Evolutionary conservation across 2,329 filamentous ascomycete genomes (phyloP).

Genomic region (Penicillium sp.): DNA sequence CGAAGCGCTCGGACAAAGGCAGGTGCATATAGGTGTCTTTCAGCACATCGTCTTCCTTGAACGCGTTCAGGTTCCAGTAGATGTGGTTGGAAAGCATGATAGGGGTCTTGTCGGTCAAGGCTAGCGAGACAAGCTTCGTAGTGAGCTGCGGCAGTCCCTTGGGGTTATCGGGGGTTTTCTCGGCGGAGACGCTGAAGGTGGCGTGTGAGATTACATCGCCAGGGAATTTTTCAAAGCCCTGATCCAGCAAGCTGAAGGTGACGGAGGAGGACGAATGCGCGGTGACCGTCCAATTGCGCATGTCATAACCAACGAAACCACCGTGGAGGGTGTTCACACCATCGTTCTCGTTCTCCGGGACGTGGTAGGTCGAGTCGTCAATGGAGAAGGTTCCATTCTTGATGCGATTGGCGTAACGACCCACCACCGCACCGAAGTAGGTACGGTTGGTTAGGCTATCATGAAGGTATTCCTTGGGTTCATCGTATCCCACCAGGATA

Average conservation of each 20-base stretch:
- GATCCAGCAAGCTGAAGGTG: conserved; percentile 45
- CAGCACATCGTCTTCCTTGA: conserved; percentile 40
- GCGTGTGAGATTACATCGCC: conserved; percentile 45
- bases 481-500: conserved; percentile 48
- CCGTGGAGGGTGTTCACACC: conserved; percentile 51
- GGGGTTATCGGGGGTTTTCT: conserved; percentile 34
- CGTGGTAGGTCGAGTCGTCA: conserved; percentile 44
- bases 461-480: conserved; percentile 40
- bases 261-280: conserved; percentile 38
- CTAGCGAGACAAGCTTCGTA: conserved; percentile 41
- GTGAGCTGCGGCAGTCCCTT: conserved; percentile 41
- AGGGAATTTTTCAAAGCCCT: conserved; percentile 42
- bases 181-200: conserved; percentile 41
- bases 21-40: conserved; percentile 43
- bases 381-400: conserved; percentile 53
- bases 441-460: conserved; percentile 46
- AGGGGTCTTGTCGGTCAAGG: conserved; percentile 44
- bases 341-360: conserved; percentile 48
- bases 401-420: conserved; percentile 52
- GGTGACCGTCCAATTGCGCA: conserved; percentile 48
- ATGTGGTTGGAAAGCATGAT: conserved; percentile 49
- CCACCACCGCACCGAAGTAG: conserved; percentile 46
- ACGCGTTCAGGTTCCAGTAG: conserved; percentile 49
- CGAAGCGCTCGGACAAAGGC: conserved; percentile 43
- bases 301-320: conserved; percentile 44